These are phyloP conservation scores for Fusarium sp. DNA, from an alignment of 2,329 filamentous ascomycete species.

Conservation along the genomic window DNA sequence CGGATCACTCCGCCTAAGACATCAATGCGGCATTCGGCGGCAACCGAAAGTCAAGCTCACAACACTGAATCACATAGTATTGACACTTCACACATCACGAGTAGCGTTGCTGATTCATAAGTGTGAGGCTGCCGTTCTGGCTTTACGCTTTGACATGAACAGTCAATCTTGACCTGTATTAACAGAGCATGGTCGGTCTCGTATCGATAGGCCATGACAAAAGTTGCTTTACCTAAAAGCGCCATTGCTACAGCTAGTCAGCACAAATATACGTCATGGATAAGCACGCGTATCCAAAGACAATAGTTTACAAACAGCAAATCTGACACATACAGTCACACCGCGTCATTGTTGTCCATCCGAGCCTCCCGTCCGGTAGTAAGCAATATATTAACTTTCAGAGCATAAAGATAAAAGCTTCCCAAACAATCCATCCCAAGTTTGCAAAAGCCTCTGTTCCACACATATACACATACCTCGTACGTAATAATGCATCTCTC, in stretches of 20 bases:
- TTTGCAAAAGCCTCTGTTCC: background rate
- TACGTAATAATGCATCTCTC: slow-evolving; percentile 4
- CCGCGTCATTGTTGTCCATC: slow-evolving; percentile 8
- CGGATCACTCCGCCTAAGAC: slow-evolving; percentile 15
- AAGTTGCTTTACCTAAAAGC: no score
- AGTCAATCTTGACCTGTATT: no score
- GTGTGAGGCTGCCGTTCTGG: no score
- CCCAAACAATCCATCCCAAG: background rate
- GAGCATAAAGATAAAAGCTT: background rate
- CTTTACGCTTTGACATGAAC: no score
- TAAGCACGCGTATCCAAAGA: background rate
- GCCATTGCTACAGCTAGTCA: background rate
- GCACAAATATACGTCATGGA: slow-evolving; percentile 10
- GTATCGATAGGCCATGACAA: background rate
- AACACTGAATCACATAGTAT: background rate
- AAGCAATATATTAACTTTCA: background rate
- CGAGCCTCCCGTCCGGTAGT: slow-evolving; percentile 5
- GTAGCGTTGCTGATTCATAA: no score
- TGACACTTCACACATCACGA: background rate
- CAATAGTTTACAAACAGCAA: slow-evolving; percentile 10
- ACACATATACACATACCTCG: background rate
- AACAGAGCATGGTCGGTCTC: background rate
- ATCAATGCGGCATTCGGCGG: slow-evolving; percentile 17
- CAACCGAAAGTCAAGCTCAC: background rate
- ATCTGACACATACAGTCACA: slow-evolving; percentile 17